These are phyloP conservation scores for Candolleomyces eurysporus DNA, from an alignment of 768 basidiomycete genomes.

Conservation along the genomic window DNA sequence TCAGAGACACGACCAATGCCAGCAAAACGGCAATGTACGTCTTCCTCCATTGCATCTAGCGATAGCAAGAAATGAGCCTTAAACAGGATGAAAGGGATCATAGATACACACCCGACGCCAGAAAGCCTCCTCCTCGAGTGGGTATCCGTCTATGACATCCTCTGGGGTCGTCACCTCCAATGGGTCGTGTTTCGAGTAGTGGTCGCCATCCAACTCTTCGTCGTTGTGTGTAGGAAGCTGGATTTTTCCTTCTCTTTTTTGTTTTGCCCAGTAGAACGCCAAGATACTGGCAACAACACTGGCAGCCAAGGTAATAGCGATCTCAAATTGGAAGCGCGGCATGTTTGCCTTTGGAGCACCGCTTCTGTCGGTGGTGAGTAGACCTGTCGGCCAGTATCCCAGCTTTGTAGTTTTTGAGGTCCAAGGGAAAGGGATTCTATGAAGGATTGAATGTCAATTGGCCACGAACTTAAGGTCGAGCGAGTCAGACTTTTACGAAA, in stretches of 20 bases:
- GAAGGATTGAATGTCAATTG: too few relatives aligned
- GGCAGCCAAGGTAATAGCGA: constrained; percentile 46
- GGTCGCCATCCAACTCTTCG: constrained; percentile 12
- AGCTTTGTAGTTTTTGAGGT: too few relatives aligned
- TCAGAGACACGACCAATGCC: constrained; percentile 44
- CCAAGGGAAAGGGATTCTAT: too few relatives aligned
- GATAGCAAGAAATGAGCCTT: constrained; percentile 21
- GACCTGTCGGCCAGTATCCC: background rate
- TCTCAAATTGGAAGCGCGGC: constrained; percentile 58
- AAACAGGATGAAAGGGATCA: background rate
- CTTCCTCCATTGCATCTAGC: constrained; percentile 62
- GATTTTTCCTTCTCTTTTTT: constrained; percentile 43
- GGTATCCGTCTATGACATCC: constrained; percentile 43
- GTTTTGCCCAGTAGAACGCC: constrained; percentile 38
- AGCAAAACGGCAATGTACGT: constrained; percentile 46
- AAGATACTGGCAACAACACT: constrained; percentile 44
- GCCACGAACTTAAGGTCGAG: too few relatives aligned
- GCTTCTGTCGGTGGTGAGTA: too few relatives aligned
- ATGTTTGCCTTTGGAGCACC: constrained; percentile 28
- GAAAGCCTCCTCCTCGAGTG: constrained; percentile 29
- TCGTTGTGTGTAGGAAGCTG: constrained; percentile 22
- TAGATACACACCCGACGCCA: constrained; percentile 32
- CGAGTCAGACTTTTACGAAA: too few relatives aligned
- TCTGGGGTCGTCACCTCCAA: constrained; percentile 64
- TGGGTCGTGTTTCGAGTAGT: constrained; percentile 27